These are phyloP conservation scores for Ustilago cynodontis DNA, from an alignment of 1,284 basidiomycete species.

Conservation along the genomic window DNA sequence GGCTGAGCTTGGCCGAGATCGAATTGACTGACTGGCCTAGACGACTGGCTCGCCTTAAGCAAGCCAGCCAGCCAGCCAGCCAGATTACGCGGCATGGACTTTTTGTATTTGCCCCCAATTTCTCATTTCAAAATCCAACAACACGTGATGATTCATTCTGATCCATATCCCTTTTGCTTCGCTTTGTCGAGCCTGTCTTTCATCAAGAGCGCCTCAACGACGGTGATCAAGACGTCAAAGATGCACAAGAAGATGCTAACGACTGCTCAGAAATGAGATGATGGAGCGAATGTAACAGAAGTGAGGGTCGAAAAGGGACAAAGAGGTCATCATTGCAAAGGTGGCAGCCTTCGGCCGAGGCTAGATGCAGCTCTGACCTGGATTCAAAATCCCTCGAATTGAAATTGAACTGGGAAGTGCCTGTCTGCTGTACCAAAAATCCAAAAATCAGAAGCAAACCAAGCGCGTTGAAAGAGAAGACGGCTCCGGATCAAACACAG, in stretches of 20 bases:
- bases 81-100: too few species aligned
- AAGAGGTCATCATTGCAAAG: too few species aligned
- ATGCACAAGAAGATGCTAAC: neutral
- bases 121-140: too few species aligned
- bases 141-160: neutral
- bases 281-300: neutral
- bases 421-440: neutral
- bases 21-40: neutral
- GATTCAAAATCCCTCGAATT: neutral
- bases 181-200: too few species aligned
- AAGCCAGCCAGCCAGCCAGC: too few species aligned
- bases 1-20: neutral
- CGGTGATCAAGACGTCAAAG: neutral
- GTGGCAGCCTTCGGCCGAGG: neutral
- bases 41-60: too few species aligned
- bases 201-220: neutral
- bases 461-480: too few species aligned
- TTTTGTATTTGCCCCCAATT: too few species aligned
- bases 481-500: neutral
- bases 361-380: neutral
- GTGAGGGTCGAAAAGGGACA: neutral
- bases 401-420: neutral
- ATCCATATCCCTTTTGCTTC: neutral
- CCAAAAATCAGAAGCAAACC: neutral
- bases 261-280: neutral